phyloP scores from a whole-genome alignment of 305 asterid species.

The Ilex paraguariensis region DNA sequence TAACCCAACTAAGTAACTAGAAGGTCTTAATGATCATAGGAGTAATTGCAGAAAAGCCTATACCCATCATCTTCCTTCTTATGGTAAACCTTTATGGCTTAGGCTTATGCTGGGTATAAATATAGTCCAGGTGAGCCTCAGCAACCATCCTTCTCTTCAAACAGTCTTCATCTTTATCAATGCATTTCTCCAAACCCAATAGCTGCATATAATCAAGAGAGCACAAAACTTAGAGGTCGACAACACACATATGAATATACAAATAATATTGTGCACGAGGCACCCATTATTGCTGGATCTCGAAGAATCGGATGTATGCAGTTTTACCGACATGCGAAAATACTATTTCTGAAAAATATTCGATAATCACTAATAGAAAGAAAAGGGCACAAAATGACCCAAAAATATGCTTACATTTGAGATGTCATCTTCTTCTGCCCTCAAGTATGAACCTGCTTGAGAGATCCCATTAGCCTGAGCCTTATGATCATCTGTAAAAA shows the following conservation, averaged over 20 bases:
- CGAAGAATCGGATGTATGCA: too few species aligned
- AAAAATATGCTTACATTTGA: background rate
- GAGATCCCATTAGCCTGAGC: background rate
- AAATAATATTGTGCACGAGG: too few species aligned
- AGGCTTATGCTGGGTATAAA: constrained; percentile 54
- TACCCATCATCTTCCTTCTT: too few species aligned
- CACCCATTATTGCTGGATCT: too few species aligned
- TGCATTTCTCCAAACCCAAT: constrained; percentile 48
- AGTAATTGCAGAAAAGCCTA: too few species aligned
- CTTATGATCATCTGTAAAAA: constrained; percentile 2
- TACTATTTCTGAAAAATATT: too few species aligned
- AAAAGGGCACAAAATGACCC: background rate
- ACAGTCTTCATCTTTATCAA: constrained; percentile 38
- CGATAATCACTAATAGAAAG: too few species aligned
- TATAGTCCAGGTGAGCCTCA: constrained; percentile 68
- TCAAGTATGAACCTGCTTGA: background rate
- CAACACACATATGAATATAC: too few species aligned
- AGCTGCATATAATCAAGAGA: constrained; percentile 21
- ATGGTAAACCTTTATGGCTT: constrained; percentile 13
- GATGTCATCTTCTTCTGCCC: constrained; percentile 4
- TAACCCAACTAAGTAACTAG: too few species aligned
- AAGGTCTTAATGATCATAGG: too few species aligned
- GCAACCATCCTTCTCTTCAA: constrained; percentile 51
- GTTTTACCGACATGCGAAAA: too few species aligned
- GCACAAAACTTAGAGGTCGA: too few species aligned